Conservation (phyloP, 1,284 basidiomycete genomes). For the Porodaedalea pini region DNA sequence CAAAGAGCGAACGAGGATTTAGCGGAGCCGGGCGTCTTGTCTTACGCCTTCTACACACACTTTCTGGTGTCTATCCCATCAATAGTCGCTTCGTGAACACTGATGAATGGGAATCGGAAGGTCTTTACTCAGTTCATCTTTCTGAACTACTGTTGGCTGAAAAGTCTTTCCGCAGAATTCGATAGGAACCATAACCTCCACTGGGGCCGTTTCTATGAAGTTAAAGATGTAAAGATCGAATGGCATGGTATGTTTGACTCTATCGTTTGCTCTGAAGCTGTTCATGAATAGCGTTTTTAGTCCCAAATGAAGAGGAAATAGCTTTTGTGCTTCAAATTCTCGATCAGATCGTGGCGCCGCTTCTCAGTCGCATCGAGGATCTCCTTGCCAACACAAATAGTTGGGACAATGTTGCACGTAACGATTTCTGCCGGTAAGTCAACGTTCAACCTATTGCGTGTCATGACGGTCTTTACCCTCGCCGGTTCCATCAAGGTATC, state of each 20-base stretch:
- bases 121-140: slow-evolving; percentile 39
- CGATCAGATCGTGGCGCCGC: slow-evolving; percentile 64
- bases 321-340: slow-evolving; percentile 79
- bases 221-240: slow-evolving; percentile 77
- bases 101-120: slow-evolving; percentile 75
- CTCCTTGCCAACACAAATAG: slow-evolving; percentile 53
- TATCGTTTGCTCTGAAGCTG: background rate
- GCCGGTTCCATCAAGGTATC: slow-evolving; percentile 41
- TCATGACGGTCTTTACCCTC: background rate
- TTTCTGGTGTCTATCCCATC: slow-evolving; percentile 76
- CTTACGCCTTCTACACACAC: slow-evolving; percentile 72
- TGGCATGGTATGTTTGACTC: slow-evolving; percentile 71
- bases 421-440: slow-evolving; percentile 88
- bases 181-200: slow-evolving; percentile 67
- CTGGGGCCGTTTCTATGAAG: slow-evolving; percentile 84
- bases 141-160: background rate
- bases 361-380: slow-evolving; percentile 64
- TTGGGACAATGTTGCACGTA: slow-evolving; percentile 76
- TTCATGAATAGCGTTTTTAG: slow-evolving; percentile 32
- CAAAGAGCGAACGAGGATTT: slow-evolving; percentile 89
- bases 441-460: slow-evolving; percentile 6
- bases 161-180: slow-evolving; percentile 53
- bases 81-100: slow-evolving; percentile 84
- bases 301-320: slow-evolving; percentile 73
- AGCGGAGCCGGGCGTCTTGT: slow-evolving; percentile 79